Conservation (phyloP, 2,329 filamentous ascomycete genomes). For the Phyllosticta capitalensis region DNA sequence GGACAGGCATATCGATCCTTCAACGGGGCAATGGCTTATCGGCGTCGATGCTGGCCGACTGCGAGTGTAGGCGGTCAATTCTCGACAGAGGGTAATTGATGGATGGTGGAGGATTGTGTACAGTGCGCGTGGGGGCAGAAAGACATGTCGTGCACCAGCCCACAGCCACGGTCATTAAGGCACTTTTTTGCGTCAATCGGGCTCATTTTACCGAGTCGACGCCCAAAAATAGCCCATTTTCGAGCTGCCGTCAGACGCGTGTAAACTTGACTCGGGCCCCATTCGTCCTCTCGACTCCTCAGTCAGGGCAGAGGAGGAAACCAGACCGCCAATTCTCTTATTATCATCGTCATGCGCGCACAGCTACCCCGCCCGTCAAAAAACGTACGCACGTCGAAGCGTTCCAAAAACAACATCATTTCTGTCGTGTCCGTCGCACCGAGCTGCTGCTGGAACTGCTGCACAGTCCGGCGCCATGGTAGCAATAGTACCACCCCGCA, state of each 20-base stretch:
- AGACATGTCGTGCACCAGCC: neutral
- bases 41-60: neutral
- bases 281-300: neutral
- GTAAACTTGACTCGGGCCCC: neutral
- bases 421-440: neutral
- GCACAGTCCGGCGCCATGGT: neutral
- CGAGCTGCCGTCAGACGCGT: neutral
- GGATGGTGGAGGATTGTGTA: neutral
- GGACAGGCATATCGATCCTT: neutral
- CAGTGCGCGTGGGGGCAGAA: neutral
- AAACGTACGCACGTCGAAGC: neutral
- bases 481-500: neutral
- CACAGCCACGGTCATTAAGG: neutral
- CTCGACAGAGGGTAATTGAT: neutral
- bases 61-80: neutral
- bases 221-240: neutral
- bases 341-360: too few species aligned
- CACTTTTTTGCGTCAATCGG: neutral
- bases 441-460: neutral
- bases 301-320: neutral
- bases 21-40: neutral
- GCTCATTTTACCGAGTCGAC: neutral
- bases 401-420: neutral
- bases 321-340: neutral
- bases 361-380: neutral